Conservation (phyloP, 2,329 filamentous ascomycete genomes). For the Sporothrix variecibatus region DNA sequence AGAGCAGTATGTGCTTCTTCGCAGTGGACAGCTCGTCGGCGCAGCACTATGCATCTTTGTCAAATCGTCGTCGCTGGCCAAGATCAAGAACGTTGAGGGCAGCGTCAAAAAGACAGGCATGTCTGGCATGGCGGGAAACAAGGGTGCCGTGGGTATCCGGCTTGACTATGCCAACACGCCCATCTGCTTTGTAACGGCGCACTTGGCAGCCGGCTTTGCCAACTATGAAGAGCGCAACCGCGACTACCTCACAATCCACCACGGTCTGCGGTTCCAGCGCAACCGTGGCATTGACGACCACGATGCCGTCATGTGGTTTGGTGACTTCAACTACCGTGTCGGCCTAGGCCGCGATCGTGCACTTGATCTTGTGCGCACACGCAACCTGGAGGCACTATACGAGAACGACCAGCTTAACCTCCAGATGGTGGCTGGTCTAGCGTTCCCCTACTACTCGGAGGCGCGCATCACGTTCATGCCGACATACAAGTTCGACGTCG, state of each 20-base stretch:
- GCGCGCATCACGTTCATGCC: conserved; percentile 84
- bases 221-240: conserved; percentile 96
- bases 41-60: conserved; percentile 92
- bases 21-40: conserved; percentile 92
- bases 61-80: conserved; percentile 70
- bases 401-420: conserved; percentile 95
- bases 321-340: conserved; percentile 98
- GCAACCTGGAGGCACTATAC: conserved; percentile 77
- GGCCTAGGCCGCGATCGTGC: conserved; percentile 78
- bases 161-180: conserved; percentile 93
- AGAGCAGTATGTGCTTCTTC: conserved; percentile 82
- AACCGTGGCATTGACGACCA: conserved; percentile 92
- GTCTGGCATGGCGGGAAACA: conserved; percentile 97
- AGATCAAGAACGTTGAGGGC: conserved; percentile 96
- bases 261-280: conserved; percentile 85
- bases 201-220: conserved; percentile 91
- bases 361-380: conserved; percentile 69
- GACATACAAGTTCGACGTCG: conserved; percentile 94
- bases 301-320: conserved; percentile 85
- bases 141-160: conserved; percentile 93
- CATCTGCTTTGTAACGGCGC: conserved; percentile 93
- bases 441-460: conserved; percentile 91
- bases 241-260: conserved; percentile 86
- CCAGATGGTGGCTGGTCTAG: conserved; percentile 90
- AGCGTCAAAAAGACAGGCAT: conserved; percentile 92